These are phyloP conservation scores for Rhodotorula glutinis DNA, from an alignment of 1,284 basidiomycete species.

Conservation along the genomic window DNA sequence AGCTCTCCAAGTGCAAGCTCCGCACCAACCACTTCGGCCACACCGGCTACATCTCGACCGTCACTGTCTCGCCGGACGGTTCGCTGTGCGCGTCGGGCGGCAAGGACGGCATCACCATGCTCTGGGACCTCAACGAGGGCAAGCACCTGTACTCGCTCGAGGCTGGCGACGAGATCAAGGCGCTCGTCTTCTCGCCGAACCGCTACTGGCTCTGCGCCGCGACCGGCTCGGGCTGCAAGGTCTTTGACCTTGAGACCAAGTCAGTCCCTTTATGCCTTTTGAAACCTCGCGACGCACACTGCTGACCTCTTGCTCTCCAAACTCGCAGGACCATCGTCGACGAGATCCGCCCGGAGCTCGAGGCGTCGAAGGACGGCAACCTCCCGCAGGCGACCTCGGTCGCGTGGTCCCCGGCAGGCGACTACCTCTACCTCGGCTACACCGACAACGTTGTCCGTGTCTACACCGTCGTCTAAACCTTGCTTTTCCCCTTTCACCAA, in stretches of 20 bases:
- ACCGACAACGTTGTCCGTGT: slow-evolving; percentile 50
- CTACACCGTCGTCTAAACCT: slow-evolving; percentile 47
- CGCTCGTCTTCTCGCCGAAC: slow-evolving; percentile 99
- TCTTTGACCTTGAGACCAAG: slow-evolving; percentile 64
- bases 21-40: slow-evolving; percentile 99
- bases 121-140: slow-evolving; percentile 99
- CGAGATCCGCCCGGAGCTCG: slow-evolving; percentile 92
- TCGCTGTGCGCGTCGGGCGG: slow-evolving; percentile 98
- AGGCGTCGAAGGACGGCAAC: slow-evolving; percentile 61
- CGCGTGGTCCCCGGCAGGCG: slow-evolving; percentile 95
- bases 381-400: slow-evolving; percentile 95
- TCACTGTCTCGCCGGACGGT: slow-evolving; percentile 98
- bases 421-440: slow-evolving; percentile 72
- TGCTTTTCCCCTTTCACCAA: no score
- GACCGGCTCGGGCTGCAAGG: slow-evolving; percentile 96
- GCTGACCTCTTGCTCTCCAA: no score
- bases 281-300: no score
- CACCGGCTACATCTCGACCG: slow-evolving; percentile 98
- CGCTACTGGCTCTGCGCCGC: slow-evolving; percentile 99
- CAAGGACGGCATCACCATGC: slow-evolving; percentile 99
- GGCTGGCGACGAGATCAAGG: slow-evolving; percentile 97
- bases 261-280: no score
- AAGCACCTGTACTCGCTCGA: slow-evolving; percentile 99
- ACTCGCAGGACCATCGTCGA: slow-evolving; percentile 98
- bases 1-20: slow-evolving; percentile 99